Evolutionary conservation across 129 eudicot genomes (phyloP).

Genomic region (Flaveria bidentis): DNA sequence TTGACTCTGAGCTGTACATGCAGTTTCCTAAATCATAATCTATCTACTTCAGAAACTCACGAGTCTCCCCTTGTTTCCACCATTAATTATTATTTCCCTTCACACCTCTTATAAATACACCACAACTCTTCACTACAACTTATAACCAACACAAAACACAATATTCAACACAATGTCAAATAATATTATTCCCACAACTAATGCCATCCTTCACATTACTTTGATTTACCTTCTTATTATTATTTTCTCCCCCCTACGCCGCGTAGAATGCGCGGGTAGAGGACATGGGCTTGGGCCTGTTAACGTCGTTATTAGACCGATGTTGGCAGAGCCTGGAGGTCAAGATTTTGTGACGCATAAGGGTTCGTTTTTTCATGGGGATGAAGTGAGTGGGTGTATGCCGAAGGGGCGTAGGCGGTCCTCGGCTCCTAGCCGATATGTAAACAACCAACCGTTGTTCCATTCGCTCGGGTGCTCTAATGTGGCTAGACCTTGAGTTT

Average conservation of each 20-base stretch:
- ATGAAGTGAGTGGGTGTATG: conserved; percentile 59
- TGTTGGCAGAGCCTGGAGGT: not conserved
- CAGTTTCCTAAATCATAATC: not conserved
- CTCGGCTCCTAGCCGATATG: conserved; percentile 75
- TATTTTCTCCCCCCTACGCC: conserved; percentile 10
- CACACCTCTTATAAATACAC: conserved; percentile 21
- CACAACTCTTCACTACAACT: not conserved
- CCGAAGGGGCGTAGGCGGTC: conserved; percentile 71
- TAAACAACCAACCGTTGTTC: conserved; percentile 47
- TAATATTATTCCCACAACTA: not conserved
- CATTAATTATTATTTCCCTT: conserved; percentile 33
- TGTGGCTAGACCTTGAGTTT: conserved; percentile 23
- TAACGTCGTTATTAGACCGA: not conserved
- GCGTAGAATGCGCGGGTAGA: conserved; percentile 23
- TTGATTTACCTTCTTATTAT: conserved; percentile 26
- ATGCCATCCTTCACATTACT: conserved; percentile 12
- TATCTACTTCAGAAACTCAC: conserved; percentile 33
- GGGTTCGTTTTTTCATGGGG: conserved; percentile 33
- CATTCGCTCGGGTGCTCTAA: conserved; percentile 41
- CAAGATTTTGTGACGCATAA: conserved; percentile 32
- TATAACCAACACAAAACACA: conserved; percentile 1
- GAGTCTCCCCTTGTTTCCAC: conserved; percentile 44
- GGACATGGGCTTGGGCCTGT: conserved; percentile 2
- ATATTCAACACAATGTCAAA: conserved; percentile 21
- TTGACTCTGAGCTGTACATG: conserved; percentile 33